Conservation (phyloP, 2,329 filamentous ascomycete species). For the Davidsoniella virescens region DNA sequence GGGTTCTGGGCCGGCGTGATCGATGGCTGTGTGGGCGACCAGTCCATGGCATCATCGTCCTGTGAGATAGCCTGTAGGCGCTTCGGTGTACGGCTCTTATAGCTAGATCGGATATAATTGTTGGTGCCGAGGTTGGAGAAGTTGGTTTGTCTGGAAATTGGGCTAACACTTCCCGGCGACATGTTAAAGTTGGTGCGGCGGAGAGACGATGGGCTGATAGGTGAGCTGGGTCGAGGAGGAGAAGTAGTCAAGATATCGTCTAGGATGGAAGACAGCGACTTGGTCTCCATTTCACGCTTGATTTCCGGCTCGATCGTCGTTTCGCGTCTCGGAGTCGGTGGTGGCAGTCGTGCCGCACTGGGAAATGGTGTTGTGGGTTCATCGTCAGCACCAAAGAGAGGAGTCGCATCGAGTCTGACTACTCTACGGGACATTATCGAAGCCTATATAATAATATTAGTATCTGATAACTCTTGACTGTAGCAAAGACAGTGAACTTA, state of each 20-base stretch:
- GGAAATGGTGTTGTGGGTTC: slow-evolving; percentile 4
- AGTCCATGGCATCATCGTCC: slow-evolving; percentile 50
- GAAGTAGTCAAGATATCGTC: slow-evolving; percentile 25
- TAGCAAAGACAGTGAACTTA: slow-evolving; percentile 23
- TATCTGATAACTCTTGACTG: too few species aligned
- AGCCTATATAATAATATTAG: not conserved
- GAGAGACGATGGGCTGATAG: slow-evolving; percentile 8
- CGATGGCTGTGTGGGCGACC: slow-evolving; percentile 38
- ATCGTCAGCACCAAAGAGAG: slow-evolving; percentile 27
- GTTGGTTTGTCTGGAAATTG: slow-evolving; percentile 6
- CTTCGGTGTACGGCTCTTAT: slow-evolving; percentile 5
- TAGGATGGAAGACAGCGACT: slow-evolving; percentile 30
- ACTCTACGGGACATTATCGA: slow-evolving; percentile 3
- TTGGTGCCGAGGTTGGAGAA: not conserved
- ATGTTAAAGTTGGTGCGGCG: slow-evolving; percentile 9
- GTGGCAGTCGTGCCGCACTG: not conserved
- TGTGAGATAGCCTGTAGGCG: slow-evolving; percentile 15
- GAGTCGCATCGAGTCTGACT: slow-evolving; percentile 36
- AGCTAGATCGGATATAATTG: not conserved
- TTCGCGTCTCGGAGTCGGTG: not conserved
- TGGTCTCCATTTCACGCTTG: slow-evolving; percentile 19
- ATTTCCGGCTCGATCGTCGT: slow-evolving; percentile 2
- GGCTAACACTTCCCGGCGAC: slow-evolving; percentile 4
- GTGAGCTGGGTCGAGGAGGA: slow-evolving; percentile 14
- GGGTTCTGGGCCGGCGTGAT: slow-evolving; percentile 23